Percentiles rank a stretch among this genome's conserved stretches.
Evolutionary conservation across 1,284 basidiomycete species (phyloP).

Genomic region (Cutaneotrichosporon sp.): DNA sequence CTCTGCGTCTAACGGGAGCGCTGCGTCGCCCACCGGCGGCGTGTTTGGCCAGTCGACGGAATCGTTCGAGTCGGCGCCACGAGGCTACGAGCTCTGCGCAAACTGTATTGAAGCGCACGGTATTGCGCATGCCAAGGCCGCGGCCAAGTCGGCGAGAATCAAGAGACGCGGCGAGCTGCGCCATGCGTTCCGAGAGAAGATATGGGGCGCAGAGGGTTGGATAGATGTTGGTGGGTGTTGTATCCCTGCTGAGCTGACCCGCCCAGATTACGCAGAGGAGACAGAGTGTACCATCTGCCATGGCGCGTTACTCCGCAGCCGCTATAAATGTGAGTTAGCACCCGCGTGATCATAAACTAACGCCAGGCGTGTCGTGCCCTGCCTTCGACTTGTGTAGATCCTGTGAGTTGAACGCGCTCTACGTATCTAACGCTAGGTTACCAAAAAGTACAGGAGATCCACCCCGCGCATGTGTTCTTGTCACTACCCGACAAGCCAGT

Average conservation of each 20-base stretch:
- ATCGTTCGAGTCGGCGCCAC: constrained; percentile 27
- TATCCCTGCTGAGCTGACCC: constrained; percentile 1
- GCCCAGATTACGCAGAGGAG: constrained; percentile 56
- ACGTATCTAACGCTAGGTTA: constrained; percentile 17
- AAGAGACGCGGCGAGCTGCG: constrained; percentile 54
- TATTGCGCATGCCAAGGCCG: constrained; percentile 60
- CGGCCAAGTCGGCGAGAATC: constrained; percentile 35
- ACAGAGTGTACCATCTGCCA: constrained; percentile 72
- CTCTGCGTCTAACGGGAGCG: constrained; percentile 17
- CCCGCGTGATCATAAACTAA: background rate
- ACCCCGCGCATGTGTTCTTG: constrained; percentile 79
- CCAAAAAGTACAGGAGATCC: constrained; percentile 69
- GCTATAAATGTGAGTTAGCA: constrained; percentile 64
- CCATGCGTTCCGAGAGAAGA: constrained; percentile 76
- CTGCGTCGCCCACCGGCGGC: constrained; percentile 17
- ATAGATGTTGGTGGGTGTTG: constrained; percentile 68
- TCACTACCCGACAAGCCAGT: constrained; percentile 58
- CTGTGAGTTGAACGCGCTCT: constrained; percentile 53
- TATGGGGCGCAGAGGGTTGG: constrained; percentile 76
- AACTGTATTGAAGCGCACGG: constrained; percentile 70
- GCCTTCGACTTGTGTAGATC: constrained; percentile 73
- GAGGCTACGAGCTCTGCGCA: constrained; percentile 76
- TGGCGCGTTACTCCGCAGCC: constrained; percentile 56
- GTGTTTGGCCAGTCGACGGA: background rate
- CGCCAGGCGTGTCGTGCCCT: constrained; percentile 58